Evolutionary conservation across 2,329 filamentous ascomycete genomes (phyloP).

Genomic region (Onygenales sp.): DNA sequence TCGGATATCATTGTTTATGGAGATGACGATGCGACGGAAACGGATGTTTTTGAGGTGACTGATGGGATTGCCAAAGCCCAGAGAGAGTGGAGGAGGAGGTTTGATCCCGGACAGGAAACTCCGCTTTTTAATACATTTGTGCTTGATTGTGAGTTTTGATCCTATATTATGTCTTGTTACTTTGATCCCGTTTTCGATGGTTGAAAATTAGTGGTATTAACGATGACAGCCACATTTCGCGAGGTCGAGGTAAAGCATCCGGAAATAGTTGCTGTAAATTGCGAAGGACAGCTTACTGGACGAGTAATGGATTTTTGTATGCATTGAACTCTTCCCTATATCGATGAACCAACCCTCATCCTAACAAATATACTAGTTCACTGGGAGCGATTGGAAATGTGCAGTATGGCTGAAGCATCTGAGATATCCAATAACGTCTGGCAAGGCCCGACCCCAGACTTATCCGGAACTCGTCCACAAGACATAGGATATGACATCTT

Average conservation of each 20-base stretch:
- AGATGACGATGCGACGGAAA: constrained; percentile 53
- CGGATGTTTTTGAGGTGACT: constrained; percentile 57
- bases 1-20: constrained; percentile 93
- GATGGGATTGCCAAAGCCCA: constrained; percentile 65
- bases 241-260: constrained; percentile 62
- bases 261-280: constrained; percentile 66
- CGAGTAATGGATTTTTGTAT: constrained; percentile 73
- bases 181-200: background rate
- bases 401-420: constrained; percentile 77
- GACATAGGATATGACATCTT: constrained; percentile 63
- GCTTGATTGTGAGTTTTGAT: constrained; percentile 42
- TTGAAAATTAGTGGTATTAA: constrained; percentile 5
- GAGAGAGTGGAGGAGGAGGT: constrained; percentile 59
- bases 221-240: constrained; percentile 50
- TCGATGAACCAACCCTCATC: background rate
- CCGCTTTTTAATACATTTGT: constrained; percentile 81
- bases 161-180: background rate
- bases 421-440: constrained; percentile 86
- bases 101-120: constrained; percentile 46
- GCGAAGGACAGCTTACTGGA: constrained; percentile 61
- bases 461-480: constrained; percentile 39
- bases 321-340: constrained; percentile 11
- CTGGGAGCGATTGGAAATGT: constrained; percentile 88
- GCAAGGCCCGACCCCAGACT: constrained; percentile 69
- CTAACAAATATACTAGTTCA: constrained; percentile 42